A percentile compares a stretch with the other conserved stretches of the same genome.
These are phyloP conservation scores for Phylloporus scabripes DNA, from an alignment of 768 basidiomycete genomes.

Conservation along the genomic window DNA sequence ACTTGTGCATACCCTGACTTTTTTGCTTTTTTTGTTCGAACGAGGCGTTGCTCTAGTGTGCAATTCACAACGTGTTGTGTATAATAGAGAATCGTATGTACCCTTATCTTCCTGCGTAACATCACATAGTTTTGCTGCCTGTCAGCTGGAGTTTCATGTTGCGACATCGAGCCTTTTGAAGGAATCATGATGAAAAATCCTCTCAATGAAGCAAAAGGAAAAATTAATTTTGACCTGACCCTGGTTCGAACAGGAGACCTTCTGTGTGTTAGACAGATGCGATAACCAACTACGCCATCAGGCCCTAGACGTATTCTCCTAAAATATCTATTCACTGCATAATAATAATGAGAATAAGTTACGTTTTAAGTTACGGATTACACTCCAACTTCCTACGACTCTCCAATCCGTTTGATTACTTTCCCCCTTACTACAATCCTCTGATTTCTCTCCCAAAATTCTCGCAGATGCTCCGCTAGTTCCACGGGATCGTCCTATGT, in stretches of 20 bases:
- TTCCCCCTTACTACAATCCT: slow-evolving; percentile 50
- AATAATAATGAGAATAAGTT: too few species aligned
- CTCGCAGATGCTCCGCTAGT: slow-evolving; percentile 73
- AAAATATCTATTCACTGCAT: too few species aligned
- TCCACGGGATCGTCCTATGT: slow-evolving; percentile 77
- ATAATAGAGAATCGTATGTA: slow-evolving; percentile 24
- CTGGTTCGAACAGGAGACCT: slow-evolving; percentile 67
- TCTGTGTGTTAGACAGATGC: slow-evolving; percentile 79
- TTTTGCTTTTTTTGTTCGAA: not conserved
- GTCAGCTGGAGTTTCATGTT: not conserved
- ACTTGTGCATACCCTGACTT: slow-evolving; percentile 12
- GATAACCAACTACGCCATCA: slow-evolving; percentile 57
- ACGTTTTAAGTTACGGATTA: too few species aligned
- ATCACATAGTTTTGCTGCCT: not conserved
- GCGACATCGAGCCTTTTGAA: not conserved
- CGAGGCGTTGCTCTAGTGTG: not conserved
- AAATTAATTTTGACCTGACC: slow-evolving; percentile 32
- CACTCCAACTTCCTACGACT: slow-evolving; percentile 24
- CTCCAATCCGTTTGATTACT: slow-evolving; percentile 50
- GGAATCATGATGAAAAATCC: too few species aligned
- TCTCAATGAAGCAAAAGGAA: too few species aligned
- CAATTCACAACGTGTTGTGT: slow-evolving; percentile 6
- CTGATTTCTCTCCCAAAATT: slow-evolving; percentile 92
- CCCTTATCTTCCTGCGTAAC: slow-evolving; percentile 15
- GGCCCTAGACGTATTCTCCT: too few species aligned